Percentiles rank a stretch among this genome's conserved stretches.
Conservation (phyloP, 2,329 filamentous ascomycete genomes). For the Colletotrichum navitas region DNA sequence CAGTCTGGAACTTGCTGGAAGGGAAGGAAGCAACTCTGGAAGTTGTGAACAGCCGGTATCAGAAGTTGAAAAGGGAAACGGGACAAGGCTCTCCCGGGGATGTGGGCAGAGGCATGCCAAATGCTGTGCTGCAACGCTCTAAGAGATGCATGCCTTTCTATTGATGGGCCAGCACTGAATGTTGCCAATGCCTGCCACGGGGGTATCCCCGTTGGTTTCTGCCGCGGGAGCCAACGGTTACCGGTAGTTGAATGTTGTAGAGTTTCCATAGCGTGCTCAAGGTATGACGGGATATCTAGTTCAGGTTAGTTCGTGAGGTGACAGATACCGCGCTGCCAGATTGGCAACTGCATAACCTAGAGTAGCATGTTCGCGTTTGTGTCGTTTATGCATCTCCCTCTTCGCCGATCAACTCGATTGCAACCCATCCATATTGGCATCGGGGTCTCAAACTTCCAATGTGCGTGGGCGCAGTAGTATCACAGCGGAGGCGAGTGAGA, state of each 20-base stretch:
- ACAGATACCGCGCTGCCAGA: conserved; percentile 20
- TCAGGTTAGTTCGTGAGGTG: conserved; percentile 2
- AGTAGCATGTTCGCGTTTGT: background rate
- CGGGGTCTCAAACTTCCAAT: background rate
- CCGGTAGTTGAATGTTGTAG: conserved; percentile 9
- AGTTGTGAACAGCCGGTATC: conserved; percentile 32
- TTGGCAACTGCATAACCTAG: conserved; percentile 8
- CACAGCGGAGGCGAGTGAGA: conserved; percentile 1
- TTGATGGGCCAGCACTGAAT: conserved; percentile 5
- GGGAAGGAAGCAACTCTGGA: conserved; percentile 13
- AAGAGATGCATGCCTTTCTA: conserved; percentile 11
- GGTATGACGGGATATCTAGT: background rate
- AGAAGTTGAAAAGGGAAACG: conserved; percentile 28
- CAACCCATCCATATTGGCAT: conserved; percentile 9
- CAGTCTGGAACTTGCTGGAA: conserved; percentile 20
- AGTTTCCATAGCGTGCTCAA: background rate
- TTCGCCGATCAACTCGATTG: background rate
- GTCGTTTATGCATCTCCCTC: conserved; percentile 11
- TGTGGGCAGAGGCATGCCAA: conserved; percentile 25
- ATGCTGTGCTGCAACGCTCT: conserved; percentile 26
- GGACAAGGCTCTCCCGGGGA: conserved; percentile 16
- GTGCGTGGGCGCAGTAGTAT: background rate
- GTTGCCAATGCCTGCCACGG: conserved; percentile 26
- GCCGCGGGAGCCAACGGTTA: conserved; percentile 21
- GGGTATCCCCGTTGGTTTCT: conserved; percentile 15